Percentiles rank a stretch among this genome's conserved stretches.
phyloP scores from a whole-genome alignment of 2,329 filamentous ascomycete genomes.

The Exophiala viscosa region DNA sequence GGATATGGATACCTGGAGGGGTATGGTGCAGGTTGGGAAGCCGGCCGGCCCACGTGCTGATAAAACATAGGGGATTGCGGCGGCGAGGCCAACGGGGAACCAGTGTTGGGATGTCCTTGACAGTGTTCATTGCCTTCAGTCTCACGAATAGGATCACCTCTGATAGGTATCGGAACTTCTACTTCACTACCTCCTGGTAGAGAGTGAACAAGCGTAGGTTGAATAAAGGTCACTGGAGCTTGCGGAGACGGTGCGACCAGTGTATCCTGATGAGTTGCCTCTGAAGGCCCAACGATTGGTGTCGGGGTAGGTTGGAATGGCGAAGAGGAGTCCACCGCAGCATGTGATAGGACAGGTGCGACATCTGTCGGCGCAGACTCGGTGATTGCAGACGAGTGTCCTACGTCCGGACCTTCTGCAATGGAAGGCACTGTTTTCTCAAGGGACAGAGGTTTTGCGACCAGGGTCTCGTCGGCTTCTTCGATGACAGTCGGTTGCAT shows the following conservation, averaged over 20 bases:
- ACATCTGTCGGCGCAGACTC: not conserved
- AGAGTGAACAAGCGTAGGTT: conserved; percentile 7
- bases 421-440: not conserved
- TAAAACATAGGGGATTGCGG: conserved; percentile 20
- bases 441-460: not conserved
- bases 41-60: conserved; percentile 15
- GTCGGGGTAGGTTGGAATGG: not conserved
- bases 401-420: not conserved
- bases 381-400: not conserved
- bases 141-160: conserved; percentile 26
- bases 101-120: conserved; percentile 1
- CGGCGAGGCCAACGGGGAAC: conserved; percentile 18
- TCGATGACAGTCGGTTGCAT: conserved; percentile 25
- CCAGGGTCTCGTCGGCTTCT: conserved; percentile 14
- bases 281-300: not conserved
- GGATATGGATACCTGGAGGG: conserved; percentile 19
- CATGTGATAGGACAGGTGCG: no score
- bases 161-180: conserved; percentile 38
- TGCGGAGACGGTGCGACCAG: conserved; percentile 15
- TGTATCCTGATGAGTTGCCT: conserved; percentile 4
- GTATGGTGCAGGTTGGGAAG: conserved; percentile 15
- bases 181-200: conserved; percentile 32
- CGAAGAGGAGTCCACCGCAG: not conserved
- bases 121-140: not conserved
- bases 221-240: conserved; percentile 14